Percentiles rank a stretch among this genome's conserved stretches.
These are phyloP conservation scores for Verticillium nubilum DNA, from an alignment of 2,329 filamentous ascomycete genomes.

Conservation along the genomic window DNA sequence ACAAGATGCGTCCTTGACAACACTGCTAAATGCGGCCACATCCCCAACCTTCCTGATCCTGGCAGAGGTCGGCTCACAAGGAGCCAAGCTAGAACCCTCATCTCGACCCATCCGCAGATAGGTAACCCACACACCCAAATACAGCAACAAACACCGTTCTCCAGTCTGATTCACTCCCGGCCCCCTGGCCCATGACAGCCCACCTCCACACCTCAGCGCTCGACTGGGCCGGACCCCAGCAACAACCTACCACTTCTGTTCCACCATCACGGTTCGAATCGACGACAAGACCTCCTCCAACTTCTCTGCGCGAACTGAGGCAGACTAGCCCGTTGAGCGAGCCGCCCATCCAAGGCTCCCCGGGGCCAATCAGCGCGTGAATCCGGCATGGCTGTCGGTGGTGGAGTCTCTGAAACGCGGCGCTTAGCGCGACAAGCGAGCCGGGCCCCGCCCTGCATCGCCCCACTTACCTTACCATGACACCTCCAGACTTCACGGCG, in stretches of 20 bases:
- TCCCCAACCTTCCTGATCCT: background rate
- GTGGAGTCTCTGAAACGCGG: constrained; percentile 5
- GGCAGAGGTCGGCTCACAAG: background rate
- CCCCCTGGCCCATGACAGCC: background rate
- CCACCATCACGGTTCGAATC: background rate
- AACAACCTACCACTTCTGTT: background rate
- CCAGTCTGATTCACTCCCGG: background rate
- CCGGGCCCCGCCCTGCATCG: too few species aligned
- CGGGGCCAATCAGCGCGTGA: constrained; percentile 4
- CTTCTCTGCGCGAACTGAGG: background rate
- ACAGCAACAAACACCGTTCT: background rate
- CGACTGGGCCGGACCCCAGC: background rate
- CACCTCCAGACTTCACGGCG: background rate
- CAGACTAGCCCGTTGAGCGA: constrained; percentile 1
- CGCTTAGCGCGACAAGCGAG: background rate
- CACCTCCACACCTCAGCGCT: background rate
- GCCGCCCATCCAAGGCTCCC: constrained; percentile 4
- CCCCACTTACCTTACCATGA: background rate
- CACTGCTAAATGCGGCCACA: background rate
- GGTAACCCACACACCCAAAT: background rate
- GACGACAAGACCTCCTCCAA: background rate
- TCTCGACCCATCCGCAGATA: background rate
- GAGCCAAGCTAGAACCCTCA: background rate
- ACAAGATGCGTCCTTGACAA: background rate
- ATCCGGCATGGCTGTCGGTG: constrained; percentile 3